A percentile compares a stretch with the other conserved stretches of the same genome.
phyloP scores from a whole-genome alignment of 192 early-diverging fungal species.

The Coemansia guatemalensis region DNA sequence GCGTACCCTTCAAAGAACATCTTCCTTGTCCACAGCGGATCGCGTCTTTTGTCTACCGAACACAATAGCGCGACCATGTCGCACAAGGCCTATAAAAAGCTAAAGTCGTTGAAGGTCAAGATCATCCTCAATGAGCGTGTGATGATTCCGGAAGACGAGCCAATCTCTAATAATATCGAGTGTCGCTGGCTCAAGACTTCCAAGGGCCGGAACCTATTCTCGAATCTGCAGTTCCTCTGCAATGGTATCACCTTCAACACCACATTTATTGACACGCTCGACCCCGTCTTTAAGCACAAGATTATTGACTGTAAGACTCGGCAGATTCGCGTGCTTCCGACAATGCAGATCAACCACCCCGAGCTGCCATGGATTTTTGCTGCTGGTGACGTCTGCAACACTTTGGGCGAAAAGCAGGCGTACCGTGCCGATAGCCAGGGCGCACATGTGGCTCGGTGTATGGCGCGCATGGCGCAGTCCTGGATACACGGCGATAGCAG shows the following conservation, averaged over 20 bases:
- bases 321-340: constrained; percentile 66
- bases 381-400: constrained; percentile 65
- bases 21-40: constrained; percentile 34
- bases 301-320: constrained; percentile 56
- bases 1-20: constrained; percentile 44
- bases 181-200: constrained; percentile 50
- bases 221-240: constrained; percentile 64
- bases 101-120: constrained; percentile 53
- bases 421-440: constrained; percentile 52
- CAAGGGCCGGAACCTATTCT: constrained; percentile 47
- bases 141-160: constrained; percentile 62
- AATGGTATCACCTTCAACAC: constrained; percentile 76
- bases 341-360: constrained; percentile 70
- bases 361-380: constrained; percentile 72
- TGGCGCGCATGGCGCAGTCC: constrained; percentile 50
- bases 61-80: constrained; percentile 52
- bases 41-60: constrained; percentile 43
- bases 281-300: constrained; percentile 44
- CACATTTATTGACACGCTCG: constrained; percentile 56
- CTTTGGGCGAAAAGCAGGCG: constrained; percentile 50
- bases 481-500: constrained; percentile 40
- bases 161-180: constrained; percentile 32
- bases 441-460: constrained; percentile 47
- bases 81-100: constrained; percentile 55
- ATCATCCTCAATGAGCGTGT: constrained; percentile 60